phyloP scores from a whole-genome alignment of 2,329 filamentous ascomycete species.

The Aspergillus latus region DNA sequence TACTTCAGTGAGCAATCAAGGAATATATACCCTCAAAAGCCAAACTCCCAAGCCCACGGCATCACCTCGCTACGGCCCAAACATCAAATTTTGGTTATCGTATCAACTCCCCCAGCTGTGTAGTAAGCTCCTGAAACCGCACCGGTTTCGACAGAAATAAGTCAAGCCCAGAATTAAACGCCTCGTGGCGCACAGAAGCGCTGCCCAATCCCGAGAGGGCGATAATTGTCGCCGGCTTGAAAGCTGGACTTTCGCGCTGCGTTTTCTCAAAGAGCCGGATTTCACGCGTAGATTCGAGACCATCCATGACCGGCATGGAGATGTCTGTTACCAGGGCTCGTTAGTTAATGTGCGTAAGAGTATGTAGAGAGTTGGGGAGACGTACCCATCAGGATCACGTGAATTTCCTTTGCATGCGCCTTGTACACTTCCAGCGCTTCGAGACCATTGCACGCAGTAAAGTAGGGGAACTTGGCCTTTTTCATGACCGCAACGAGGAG shows the following conservation, averaged over 20 bases:
- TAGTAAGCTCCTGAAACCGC: conserved; percentile 12
- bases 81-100: neutral
- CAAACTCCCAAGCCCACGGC: neutral
- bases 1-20: no score
- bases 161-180: no score
- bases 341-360: no score
- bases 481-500: conserved; percentile 14
- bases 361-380: neutral
- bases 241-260: neutral
- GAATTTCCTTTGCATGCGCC: conserved; percentile 1
- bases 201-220: conserved; percentile 35
- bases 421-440: conserved; percentile 9
- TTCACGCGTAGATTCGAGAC: conserved; percentile 7
- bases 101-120: conserved; percentile 9
- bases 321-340: conserved; percentile 3
- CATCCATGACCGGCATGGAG: conserved; percentile 17
- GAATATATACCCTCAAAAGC: neutral
- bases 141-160: no score
- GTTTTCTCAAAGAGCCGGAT: conserved; percentile 8
- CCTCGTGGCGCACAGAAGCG: conserved; percentile 1
- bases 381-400: conserved; percentile 13
- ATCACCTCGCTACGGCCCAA: neutral
- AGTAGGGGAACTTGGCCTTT: conserved; percentile 4
- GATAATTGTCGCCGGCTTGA: conserved; percentile 22
- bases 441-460: conserved; percentile 5